A percentile compares a stretch with the other conserved stretches of the same genome.
Evolutionary conservation across 73 alveolate species (phyloP).

Genomic region (Paramecium sexaurelia): DNA sequence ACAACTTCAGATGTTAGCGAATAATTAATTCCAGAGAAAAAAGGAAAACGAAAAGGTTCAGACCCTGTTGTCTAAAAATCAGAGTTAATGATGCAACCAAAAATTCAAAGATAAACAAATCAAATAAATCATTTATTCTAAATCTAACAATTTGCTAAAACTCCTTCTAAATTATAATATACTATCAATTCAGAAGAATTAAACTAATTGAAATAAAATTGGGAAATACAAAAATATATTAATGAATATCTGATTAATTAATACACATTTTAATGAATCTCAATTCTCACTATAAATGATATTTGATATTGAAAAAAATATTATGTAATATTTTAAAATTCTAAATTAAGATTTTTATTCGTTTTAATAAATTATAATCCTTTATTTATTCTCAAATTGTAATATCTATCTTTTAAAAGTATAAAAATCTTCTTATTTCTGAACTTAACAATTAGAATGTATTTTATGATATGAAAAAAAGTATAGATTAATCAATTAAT

Average conservation of each 20-base stretch:
- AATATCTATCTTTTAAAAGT: too few relatives aligned
- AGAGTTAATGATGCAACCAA: not conserved
- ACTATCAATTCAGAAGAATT: not conserved
- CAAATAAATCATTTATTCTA: not conserved
- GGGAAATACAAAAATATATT: not conserved
- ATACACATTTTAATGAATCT: conserved; percentile 2
- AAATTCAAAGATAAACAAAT: not conserved
- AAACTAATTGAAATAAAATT: not conserved
- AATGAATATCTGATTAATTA: conserved; percentile 22
- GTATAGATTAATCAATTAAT: not conserved
- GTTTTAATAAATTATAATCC: not conserved
- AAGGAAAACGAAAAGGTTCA: not conserved
- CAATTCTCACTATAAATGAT: not conserved
- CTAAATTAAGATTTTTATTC: not conserved
- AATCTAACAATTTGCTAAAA: not conserved
- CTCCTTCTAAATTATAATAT: not conserved
- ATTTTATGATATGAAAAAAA: not conserved
- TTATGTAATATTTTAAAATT: too few relatives aligned
- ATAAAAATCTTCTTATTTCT: not conserved
- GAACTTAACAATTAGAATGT: not conserved
- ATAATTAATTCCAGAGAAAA: not conserved
- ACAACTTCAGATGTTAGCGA: conserved; percentile 18
- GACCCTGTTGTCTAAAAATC: not conserved
- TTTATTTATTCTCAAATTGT: too few relatives aligned
- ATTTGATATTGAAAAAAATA: not conserved